These are phyloP conservation scores for Trichoderma simmonsii DNA, from an alignment of 2,329 filamentous ascomycete genomes.

Conservation along the genomic window DNA sequence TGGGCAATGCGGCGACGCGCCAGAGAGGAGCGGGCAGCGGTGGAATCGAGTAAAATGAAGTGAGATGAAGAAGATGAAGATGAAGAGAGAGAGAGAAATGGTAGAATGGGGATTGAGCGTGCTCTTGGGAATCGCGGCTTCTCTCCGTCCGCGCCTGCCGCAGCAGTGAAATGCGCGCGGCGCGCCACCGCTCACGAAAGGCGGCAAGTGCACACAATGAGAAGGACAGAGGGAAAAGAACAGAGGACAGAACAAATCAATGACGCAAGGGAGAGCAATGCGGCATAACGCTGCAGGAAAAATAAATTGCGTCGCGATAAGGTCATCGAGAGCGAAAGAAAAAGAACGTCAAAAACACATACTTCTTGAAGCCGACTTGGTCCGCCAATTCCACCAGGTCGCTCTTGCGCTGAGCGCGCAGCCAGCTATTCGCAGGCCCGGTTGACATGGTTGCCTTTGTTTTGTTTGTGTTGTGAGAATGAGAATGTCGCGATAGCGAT, in stretches of 20 bases:
- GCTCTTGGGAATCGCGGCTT: neutral
- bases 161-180: neutral
- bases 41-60: neutral
- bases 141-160: neutral
- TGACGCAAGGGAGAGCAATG: constrained; percentile 13
- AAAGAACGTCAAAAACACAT: constrained; percentile 38
- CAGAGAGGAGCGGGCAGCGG: neutral
- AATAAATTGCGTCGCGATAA: neutral
- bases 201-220: neutral
- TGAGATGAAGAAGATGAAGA: neutral
- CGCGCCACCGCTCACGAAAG: neutral
- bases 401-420: constrained; percentile 77
- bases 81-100: neutral
- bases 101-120: neutral
- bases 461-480: neutral
- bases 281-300: neutral
- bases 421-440: constrained; percentile 58
- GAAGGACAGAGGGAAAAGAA: neutral
- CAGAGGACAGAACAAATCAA: constrained; percentile 8
- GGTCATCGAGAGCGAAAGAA: neutral
- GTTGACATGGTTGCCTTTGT: constrained; percentile 24
- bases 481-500: neutral
- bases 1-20: neutral
- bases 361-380: constrained; percentile 69
- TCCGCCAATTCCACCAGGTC: constrained; percentile 75